Evolutionary conservation across 2,329 filamentous ascomycete species (phyloP), one percentile per base, ranked within the genome.

Genomic region (Akanthomyces muscarius): DNA sequence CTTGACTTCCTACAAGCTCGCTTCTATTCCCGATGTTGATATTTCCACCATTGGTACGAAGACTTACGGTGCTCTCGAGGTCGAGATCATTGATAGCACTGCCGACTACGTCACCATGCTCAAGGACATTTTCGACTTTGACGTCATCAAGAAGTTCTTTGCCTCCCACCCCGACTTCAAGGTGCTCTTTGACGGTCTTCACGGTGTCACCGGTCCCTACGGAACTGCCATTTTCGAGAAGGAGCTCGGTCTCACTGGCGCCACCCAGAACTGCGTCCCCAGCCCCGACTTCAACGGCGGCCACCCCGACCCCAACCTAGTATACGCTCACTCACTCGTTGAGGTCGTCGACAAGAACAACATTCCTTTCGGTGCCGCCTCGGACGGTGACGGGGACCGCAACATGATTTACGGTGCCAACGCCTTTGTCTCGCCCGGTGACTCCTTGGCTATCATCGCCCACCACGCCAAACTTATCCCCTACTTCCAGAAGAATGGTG

Each of bases 321-420:
- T 95, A 64, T 99, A 99, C 72, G 95, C 95, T 36, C 91, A 96
- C 79, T 94, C 92, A 61, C 85, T 99, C 48, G 95, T 99, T 65
- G 92, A 97, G 72, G 90, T 88, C 65, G 95, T 99, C 48, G 92
- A 99, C 78, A 91, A 91, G 81, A 88, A 91, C 71, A 86, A 87
- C 64, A 92, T 99, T 68, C 95, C 96, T 73, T 99, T 99, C 71
- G 95, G 95, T 73, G 95, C 95, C 64, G 95, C 95, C 54, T 96
- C 91, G 67, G 95, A 99, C 70, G 95, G 95, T 70, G 95, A 99
- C 71, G 95, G 95, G 72, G 95, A 99, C 82, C 91, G 95, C 71
- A 99, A 99, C 87, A 99, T 99, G 95, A 99, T 99, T 74, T 99
- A 99, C 79, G 95, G 95, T 66, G 93, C 94, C 68, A 94, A 96